Evolutionary conservation across 2,329 filamentous ascomycete species (phyloP).

Genomic region (Huntiella omanensis): DNA sequence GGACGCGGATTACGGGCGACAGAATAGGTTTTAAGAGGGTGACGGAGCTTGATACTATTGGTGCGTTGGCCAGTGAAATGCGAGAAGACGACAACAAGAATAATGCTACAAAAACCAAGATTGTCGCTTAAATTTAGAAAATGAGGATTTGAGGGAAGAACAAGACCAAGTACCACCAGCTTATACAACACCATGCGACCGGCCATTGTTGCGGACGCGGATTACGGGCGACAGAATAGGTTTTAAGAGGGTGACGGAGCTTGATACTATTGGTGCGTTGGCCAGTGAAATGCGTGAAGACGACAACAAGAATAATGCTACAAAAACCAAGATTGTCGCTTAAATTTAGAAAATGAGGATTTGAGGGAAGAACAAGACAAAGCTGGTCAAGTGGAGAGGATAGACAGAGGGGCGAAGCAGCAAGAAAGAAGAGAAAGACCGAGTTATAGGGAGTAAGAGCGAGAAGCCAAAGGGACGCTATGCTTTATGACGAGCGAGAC

Average conservation of each 20-base stretch:
- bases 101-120: no score
- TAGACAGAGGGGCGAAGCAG: no score
- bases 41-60: background rate
- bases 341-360: background rate
- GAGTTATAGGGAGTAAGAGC: no score
- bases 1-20: background rate
- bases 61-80: background rate
- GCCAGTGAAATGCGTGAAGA: no score
- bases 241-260: background rate
- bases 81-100: no score
- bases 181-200: constrained; percentile 94
- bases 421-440: no score
- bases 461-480: no score
- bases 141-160: background rate
- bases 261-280: background rate
- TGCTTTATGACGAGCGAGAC: no score
- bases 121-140: background rate
- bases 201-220: constrained; percentile 36
- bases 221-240: background rate
- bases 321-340: background rate
- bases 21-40: background rate
- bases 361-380: background rate
- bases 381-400: no score
- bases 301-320: no score
- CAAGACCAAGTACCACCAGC: constrained; percentile 64